Base-by-base conservation (phyloP, 768 basidiomycete species). In the Peribolospora kevripleyi region DNA sequence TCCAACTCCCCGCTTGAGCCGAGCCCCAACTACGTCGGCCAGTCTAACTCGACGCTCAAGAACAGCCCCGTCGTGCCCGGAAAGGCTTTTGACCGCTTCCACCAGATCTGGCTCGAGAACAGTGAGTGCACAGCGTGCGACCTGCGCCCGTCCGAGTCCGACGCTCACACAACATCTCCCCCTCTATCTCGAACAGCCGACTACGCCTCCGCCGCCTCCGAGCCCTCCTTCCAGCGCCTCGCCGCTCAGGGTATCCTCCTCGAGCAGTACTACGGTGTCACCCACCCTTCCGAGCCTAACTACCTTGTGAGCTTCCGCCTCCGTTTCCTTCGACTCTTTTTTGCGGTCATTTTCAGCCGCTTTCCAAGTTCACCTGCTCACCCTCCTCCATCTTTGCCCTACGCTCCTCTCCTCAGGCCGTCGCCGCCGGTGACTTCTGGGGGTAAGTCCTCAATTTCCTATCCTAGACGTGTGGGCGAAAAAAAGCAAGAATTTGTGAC, bases 91-190 rank as follows among this genome's bases (percentile, higher is more conserved):
- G 68, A 74, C 57, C 68, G 74, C 5, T 70, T 76, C 66, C 70
- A 73, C 57, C 66, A 68, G 60, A 76, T 79, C 55, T 79, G 75
- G 75, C 67, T 80, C 43, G 78, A 79, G 63, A 80, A 79, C 64
- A 78, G 25, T 25, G 25, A 25, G 25, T 25, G 11, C 61, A 62
- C 46, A 2, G n/a, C 55, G 55, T 39, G 40, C 46, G 45, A 75
- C 75, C 38, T 25, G 25, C 76, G 77, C 60, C 75, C 77, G 3
- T 78, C 77, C 1, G 69, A 80, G 63, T 78, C 79, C 41, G 80
- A 81, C 65, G 79, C 73, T 54, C 25, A 25, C 25, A 65, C 55
- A 76, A 80, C 56, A 58, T 62, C 54, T 61, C 67, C 9, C 65
- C 66, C 58, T 54, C 61, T 56, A 63, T 63, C 39, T 61, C 64